phyloP scores from a whole-genome alignment of 2,329 filamentous ascomycete species.

The Aspergillus sp. region DNA sequence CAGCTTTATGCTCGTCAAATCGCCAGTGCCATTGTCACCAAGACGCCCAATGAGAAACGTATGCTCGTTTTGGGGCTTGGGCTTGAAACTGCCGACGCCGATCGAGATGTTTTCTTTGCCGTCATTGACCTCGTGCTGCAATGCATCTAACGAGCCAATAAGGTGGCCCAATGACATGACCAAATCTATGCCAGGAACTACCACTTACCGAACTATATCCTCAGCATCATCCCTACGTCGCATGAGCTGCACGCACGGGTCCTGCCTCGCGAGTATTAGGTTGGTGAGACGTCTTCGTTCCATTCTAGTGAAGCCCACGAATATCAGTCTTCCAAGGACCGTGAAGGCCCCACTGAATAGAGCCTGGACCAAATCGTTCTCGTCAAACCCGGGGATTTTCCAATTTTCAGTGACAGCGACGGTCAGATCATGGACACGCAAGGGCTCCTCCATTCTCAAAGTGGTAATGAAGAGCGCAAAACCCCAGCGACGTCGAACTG shows the following conservation, averaged over 20 bases:
- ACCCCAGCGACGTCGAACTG: constrained; percentile 17
- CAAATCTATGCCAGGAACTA: not conserved
- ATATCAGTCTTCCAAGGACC: constrained; percentile 14
- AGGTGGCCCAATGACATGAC: not conserved
- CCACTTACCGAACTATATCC: not conserved
- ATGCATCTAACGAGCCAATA: constrained; percentile 36
- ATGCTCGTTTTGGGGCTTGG: constrained; percentile 62
- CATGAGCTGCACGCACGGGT: constrained; percentile 13
- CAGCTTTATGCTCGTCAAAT: constrained; percentile 90
- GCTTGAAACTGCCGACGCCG: constrained; percentile 48
- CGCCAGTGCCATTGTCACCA: constrained; percentile 73
- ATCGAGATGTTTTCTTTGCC: constrained; percentile 46
- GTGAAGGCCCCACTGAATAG: constrained; percentile 19
- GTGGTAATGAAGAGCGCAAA: constrained; percentile 18
- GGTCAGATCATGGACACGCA: constrained; percentile 15
- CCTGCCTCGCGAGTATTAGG: constrained; percentile 8
- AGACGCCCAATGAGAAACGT: constrained; percentile 64
- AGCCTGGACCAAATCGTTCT: constrained; percentile 17
- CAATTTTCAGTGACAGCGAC: constrained; percentile 20
- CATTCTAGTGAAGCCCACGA: constrained; percentile 18
- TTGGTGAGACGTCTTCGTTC: constrained; percentile 11
- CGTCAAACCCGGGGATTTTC: constrained; percentile 20
- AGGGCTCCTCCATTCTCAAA: constrained; percentile 11
- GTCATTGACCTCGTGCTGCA: constrained; percentile 47
- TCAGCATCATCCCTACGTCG: constrained; percentile 13